Percentiles rank a stretch among this genome's conserved stretches.
Evolutionary conservation across 139 green algal species (phyloP).

Genomic region (Asterochloris erici): DNA sequence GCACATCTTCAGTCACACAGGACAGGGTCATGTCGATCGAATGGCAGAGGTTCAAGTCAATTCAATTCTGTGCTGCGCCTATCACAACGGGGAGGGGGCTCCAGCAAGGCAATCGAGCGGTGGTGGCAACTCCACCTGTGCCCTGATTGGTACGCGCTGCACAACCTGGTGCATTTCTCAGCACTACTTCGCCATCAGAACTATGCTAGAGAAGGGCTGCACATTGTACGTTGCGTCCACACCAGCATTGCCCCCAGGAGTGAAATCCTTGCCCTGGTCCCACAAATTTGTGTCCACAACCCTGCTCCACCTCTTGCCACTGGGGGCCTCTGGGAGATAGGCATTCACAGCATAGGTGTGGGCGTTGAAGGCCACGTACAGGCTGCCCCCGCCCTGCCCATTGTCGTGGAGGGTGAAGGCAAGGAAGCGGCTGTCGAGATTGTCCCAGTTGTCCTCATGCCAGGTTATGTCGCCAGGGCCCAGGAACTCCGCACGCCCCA

Average conservation of each 20-base stretch:
- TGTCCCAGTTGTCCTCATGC: constrained; percentile 95
- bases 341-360: constrained; percentile 72
- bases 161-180: no score
- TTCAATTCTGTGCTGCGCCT: no score
- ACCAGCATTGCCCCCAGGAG: constrained; percentile 70
- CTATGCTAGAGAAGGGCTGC: constrained; percentile 59
- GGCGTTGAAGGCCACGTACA: constrained; percentile 94
- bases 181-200: constrained; percentile 57
- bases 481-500: constrained; percentile 80
- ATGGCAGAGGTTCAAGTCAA: no score
- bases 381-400: constrained; percentile 52
- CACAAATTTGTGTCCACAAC: constrained; percentile 94
- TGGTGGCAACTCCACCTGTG: no score
- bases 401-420: constrained; percentile 91
- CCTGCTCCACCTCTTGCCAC: constrained; percentile 73
- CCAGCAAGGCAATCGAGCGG: no score
- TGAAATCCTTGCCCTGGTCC: constrained; percentile 82
- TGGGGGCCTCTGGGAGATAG: constrained; percentile 54
- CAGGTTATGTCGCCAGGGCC: constrained; percentile 83
- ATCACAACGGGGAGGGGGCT: no score
- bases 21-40: no score
- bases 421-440: constrained; percentile 88
- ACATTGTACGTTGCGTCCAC: constrained; percentile 55
- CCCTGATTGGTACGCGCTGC: no score
- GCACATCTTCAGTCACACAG: no score